phyloP scores from a whole-genome alignment of 2,329 filamentous ascomycete genomes.

The Polychaeton citri region DNA sequence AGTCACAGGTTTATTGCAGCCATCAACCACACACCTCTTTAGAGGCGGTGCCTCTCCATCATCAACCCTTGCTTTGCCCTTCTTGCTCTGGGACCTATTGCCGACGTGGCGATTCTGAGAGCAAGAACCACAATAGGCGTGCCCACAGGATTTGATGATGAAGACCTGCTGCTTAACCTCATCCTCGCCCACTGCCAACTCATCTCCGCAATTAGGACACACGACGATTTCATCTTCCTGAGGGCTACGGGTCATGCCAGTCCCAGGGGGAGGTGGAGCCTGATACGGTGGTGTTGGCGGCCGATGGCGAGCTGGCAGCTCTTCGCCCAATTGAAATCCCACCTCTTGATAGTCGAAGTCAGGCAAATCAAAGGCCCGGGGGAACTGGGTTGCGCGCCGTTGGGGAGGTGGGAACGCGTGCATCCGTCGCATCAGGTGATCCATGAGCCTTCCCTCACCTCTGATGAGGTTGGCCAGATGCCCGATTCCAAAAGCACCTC shows the following conservation, averaged over 20 bases:
- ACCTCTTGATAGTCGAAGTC: constrained; percentile 24
- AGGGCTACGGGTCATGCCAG: constrained; percentile 72
- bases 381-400: constrained; percentile 4
- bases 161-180: constrained; percentile 72
- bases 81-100: constrained; percentile 12
- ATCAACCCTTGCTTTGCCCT: constrained; percentile 24
- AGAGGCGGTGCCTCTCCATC: constrained; percentile 22
- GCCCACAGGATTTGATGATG: constrained; percentile 81
- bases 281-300: constrained; percentile 40
- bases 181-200: constrained; percentile 61
- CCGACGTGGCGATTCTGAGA: constrained; percentile 23
- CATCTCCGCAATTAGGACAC: constrained; percentile 76
- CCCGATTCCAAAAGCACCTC: background rate
- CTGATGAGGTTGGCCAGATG: background rate
- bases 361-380: background rate
- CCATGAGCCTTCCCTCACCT: background rate
- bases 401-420: constrained; percentile 1
- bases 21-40: constrained; percentile 32
- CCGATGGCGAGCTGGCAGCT: constrained; percentile 11
- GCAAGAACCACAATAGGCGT: constrained; percentile 43
- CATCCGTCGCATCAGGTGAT: background rate
- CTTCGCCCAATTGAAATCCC: constrained; percentile 29
- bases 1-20: constrained; percentile 25
- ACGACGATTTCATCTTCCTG: constrained; percentile 59
- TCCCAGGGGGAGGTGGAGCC: constrained; percentile 48